A percentile compares a stretch with the other conserved stretches of the same genome.
These are phyloP conservation scores for Tylopilus subfusipes DNA, from an alignment of 768 basidiomycete species.

Conservation along the genomic window DNA sequence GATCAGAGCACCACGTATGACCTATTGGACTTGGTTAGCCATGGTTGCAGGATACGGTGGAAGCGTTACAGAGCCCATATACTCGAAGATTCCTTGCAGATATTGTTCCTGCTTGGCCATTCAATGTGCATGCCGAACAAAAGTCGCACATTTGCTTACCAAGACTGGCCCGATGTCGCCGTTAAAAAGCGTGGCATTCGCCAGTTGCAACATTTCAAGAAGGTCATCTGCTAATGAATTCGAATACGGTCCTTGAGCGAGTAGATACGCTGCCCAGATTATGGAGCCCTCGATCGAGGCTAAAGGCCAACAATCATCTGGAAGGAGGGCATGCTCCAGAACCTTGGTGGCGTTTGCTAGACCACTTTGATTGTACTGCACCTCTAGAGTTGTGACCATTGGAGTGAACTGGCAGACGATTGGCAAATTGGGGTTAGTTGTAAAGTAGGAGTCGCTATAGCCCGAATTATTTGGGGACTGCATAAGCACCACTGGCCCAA, in stretches of 20 bases:
- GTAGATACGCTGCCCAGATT: neutral
- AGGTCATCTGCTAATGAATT: neutral
- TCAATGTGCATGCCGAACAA: neutral
- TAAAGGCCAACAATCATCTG: neutral
- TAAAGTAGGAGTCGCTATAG: neutral
- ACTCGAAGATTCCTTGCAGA: neutral
- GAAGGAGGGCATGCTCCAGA: neutral
- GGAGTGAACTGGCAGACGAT: neutral
- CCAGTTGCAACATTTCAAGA: neutral
- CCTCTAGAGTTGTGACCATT: neutral
- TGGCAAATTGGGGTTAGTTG: neutral
- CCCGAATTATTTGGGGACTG: neutral
- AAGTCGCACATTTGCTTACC: neutral
- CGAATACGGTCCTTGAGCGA: neutral
- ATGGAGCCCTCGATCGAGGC: neutral
- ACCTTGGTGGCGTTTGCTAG: neutral
- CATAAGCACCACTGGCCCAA: neutral
- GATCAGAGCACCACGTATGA: neutral
- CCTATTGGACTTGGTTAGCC: neutral
- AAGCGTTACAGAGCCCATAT: neutral
- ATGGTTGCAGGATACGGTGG: neutral
- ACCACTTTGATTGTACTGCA: neutral
- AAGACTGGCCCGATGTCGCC: neutral
- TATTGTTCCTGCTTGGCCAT: neutral
- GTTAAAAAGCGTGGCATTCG: neutral